Conservation (phyloP, 768 basidiomycete species). For the Amanita rubescens region DNA sequence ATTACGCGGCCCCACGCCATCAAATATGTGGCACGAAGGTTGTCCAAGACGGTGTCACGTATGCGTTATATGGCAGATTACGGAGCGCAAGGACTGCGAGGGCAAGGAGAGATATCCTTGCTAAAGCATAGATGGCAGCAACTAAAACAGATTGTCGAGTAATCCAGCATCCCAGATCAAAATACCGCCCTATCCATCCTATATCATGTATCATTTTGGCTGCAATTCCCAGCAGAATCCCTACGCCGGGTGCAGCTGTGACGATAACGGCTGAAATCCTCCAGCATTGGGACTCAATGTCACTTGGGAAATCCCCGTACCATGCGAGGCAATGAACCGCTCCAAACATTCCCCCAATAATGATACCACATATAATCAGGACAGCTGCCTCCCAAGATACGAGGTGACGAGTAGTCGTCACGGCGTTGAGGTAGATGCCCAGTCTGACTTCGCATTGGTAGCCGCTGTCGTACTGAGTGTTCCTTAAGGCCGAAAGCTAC, state of each 20-base stretch:
- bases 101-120: not conserved
- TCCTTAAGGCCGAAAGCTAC: too few species aligned
- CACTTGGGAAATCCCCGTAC: slow-evolving; percentile 18
- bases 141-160: not conserved
- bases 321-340: slow-evolving; percentile 21
- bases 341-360: slow-evolving; percentile 15
- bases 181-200: not conserved
- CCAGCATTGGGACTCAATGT: slow-evolving; percentile 18
- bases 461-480: not conserved
- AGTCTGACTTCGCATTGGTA: not conserved
- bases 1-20: too few species aligned
- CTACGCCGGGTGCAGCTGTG: slow-evolving; percentile 9
- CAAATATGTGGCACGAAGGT: not conserved
- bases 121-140: not conserved
- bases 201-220: not conserved
- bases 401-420: not conserved
- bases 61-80: not conserved
- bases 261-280: slow-evolving; percentile 14
- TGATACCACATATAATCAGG: not conserved
- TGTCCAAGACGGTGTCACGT: not conserved
- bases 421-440: not conserved
- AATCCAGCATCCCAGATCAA: not conserved
- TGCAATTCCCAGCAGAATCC: not conserved
- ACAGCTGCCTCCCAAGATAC: not conserved
- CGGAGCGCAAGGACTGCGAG: not conserved